Conservation (phyloP, 805 yeast genomes). For the Pichia occidentalis region DNA sequence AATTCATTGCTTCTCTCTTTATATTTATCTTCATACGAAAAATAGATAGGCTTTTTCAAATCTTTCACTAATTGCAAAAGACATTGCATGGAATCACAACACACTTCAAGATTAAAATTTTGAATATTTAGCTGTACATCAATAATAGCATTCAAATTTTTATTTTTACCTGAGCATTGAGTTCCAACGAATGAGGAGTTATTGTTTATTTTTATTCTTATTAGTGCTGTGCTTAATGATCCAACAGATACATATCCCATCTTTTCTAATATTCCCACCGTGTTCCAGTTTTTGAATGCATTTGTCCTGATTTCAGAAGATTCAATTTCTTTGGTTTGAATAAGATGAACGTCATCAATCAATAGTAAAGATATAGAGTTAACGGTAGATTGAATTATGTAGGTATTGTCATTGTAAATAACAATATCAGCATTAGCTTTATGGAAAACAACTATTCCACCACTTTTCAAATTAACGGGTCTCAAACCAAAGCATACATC, state of each 20-base stretch:
- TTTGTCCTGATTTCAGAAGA: conserved; percentile 13
- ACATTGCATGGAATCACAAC: conserved; percentile 83
- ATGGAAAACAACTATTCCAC: conserved; percentile 43
- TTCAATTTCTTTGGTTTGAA: conserved; percentile 29
- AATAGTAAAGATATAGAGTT: conserved; percentile 46
- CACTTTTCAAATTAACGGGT: conserved; percentile 56
- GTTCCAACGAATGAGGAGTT: conserved; percentile 5
- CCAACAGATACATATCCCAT: conserved; percentile 54
- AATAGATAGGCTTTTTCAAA: conserved; percentile 59
- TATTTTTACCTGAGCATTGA: conserved; percentile 10
- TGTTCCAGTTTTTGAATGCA: conserved; percentile 32
- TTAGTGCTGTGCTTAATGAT: conserved; percentile 33
- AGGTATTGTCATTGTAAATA: conserved; percentile 23
- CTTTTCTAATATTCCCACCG: conserved; percentile 33
- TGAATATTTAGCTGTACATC: conserved; percentile 16
- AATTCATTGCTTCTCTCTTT: conserved; percentile 31
- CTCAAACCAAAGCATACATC: conserved; percentile 57
- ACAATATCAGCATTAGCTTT: conserved; percentile 50
- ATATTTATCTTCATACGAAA: conserved; percentile 55
- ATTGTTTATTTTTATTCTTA: conserved; percentile 24
- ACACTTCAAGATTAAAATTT: conserved; percentile 44
- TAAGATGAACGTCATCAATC: conserved; percentile 52
- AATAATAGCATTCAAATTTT: conserved; percentile 19
- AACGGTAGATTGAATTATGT: conserved; percentile 31
- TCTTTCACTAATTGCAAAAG: conserved; percentile 62